A percentile compares a stretch with the other conserved stretches of the same genome.
phyloP scores from a whole-genome alignment of 805 yeast species.

The Millerago galiae region DNA sequence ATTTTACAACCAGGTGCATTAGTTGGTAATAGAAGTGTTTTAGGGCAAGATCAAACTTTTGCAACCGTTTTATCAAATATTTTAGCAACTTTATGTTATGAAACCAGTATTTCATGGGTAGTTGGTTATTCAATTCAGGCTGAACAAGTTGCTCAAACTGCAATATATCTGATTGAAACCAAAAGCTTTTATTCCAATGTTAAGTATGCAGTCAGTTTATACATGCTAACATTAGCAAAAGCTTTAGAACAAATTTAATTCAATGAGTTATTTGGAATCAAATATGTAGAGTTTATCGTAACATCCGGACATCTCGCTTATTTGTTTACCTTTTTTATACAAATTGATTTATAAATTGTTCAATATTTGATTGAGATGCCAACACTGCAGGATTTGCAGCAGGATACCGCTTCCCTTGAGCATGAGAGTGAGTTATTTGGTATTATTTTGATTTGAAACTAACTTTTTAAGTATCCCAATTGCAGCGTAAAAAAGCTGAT shows the following conservation, averaged over 20 bases:
- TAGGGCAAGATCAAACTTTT: slow-evolving; percentile 4
- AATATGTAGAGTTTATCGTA: not conserved
- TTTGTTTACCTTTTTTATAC: slow-evolving; percentile 3
- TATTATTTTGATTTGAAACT: not conserved
- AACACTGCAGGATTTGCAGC: slow-evolving; percentile 25
- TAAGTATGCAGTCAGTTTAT: slow-evolving; percentile 4
- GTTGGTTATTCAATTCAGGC: slow-evolving; percentile 16
- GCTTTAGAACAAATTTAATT: slow-evolving; percentile 5
- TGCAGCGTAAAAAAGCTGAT: slow-evolving; percentile 17
- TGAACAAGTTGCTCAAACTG: slow-evolving; percentile 14
- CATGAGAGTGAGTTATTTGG: slow-evolving; percentile 23
- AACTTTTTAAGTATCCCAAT: slow-evolving; percentile 14
- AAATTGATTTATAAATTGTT: not conserved
- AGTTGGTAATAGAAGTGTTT: slow-evolving; percentile 17
- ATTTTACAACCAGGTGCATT: slow-evolving; percentile 73
- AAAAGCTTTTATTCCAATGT: not conserved
- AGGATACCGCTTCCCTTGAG: slow-evolving; percentile 30
- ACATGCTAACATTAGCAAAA: slow-evolving; percentile 4
- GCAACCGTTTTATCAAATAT: slow-evolving; percentile 9
- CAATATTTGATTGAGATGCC: slow-evolving; percentile 17
- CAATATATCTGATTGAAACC: slow-evolving; percentile 13
- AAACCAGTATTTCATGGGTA: slow-evolving; percentile 7
- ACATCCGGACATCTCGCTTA: slow-evolving; percentile 2
- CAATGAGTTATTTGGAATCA: not conserved
- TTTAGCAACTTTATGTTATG: slow-evolving; percentile 13